Evolutionary conservation across 176 grass and related monocot species (phyloP), one percentile per base, ranked within the genome.

Genomic region (Triticum turgidum): DNA sequence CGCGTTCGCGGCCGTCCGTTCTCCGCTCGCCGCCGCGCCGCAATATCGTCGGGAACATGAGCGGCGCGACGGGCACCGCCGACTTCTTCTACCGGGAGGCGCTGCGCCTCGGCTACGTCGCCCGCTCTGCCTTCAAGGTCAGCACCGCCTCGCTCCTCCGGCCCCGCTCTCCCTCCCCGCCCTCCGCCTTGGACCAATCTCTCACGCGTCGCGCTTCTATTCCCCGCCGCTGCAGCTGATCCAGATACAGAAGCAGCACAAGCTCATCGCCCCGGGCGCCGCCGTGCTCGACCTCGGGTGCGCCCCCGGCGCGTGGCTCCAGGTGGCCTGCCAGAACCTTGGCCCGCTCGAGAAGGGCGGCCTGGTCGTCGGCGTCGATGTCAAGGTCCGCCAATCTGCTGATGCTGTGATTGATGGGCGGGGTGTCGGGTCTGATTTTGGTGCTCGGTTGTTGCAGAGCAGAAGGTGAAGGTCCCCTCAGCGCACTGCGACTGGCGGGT

Each of bases 41-140:
- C n/a, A 58, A 32, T 47, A 32, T 47, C 44, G 44, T 47, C 38
- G 59, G 9, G n/a, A 80, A 58, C 81, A 94, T 91, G 95, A 90
- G 67, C 80, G 86, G 62, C 69, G 84, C 73, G 45, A 80, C 85
- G 32, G 86, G 89, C 30, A 79, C 90, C 49, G 90, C 94, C 45
- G 94, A 98, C 71, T 96, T 96, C 97, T 96, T 98, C 88, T 94
- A 89, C 90, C 87, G 93, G 18, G 92, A 96, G 87, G 90, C 93
- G 9, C 96, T 86, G 73, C 89, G 96, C 12, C 90, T 98, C 41
- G 92, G 92, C 29, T 98, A 96, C 68, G 90, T 98, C 30, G 92
- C 94, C 1, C 88, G 94, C 65, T 98, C 97, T 1, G 94, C 94
- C 4, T 96, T 96, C 77, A 98, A 96, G 93, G 92, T 94, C 20